phyloP scores from a whole-genome alignment of 768 basidiomycete species.

The Rhodotorula graminis region DNA sequence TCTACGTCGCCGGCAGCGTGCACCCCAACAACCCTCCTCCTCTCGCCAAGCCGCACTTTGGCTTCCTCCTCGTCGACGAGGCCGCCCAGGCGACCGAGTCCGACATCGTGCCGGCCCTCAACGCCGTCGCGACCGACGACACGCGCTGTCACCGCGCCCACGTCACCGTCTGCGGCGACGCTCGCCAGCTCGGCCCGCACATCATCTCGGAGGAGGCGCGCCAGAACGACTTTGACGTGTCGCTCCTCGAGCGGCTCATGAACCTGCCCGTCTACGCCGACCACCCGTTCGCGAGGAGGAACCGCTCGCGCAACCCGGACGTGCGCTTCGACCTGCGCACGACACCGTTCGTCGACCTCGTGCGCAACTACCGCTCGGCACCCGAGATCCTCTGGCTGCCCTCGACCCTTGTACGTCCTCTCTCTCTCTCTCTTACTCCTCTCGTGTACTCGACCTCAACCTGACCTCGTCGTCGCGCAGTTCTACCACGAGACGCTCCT shows the following conservation, averaged over 20 bases:
- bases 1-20: constrained; percentile 8
- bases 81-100: constrained; percentile 45
- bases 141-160: constrained; percentile 30
- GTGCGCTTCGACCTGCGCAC: constrained; percentile 7
- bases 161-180: constrained; percentile 47
- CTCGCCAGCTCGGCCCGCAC: constrained; percentile 47
- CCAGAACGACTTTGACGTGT: constrained; percentile 45
- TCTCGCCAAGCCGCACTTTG: constrained; percentile 44
- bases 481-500: constrained; percentile 48
- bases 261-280: constrained; percentile 38
- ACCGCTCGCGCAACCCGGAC: not conserved
- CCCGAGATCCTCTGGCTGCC: constrained; percentile 47
- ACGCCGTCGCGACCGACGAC: constrained; percentile 25
- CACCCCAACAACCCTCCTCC: constrained; percentile 25
- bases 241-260: constrained; percentile 47
- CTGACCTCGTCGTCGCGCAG: not conserved
- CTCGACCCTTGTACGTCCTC: constrained; percentile 31
- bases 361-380: constrained; percentile 47
- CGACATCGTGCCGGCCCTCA: constrained; percentile 26
- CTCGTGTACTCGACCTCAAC: too few species aligned
- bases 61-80: constrained; percentile 48
- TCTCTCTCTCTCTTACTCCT: not conserved
- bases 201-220: constrained; percentile 43
- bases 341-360: constrained; percentile 38
- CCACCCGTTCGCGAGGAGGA: constrained; percentile 7